These are phyloP conservation scores for Fraxinus paxiana DNA, from an alignment of 305 asterid species.

Conservation along the genomic window DNA sequence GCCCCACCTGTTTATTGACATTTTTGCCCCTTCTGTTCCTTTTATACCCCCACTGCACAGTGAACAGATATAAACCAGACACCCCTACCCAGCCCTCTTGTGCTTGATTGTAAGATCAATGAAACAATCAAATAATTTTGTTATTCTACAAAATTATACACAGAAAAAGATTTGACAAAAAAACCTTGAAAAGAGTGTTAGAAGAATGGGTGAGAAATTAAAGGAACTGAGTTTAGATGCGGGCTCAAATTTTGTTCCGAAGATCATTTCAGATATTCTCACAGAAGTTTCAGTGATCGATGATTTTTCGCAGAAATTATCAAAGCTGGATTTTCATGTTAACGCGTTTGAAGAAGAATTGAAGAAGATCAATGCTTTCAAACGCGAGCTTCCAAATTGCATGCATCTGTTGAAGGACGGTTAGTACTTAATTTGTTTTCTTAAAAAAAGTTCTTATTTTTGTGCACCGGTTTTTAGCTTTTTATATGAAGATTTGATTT, in stretches of 20 bases:
- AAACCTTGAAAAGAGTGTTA: background rate
- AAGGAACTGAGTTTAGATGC: constrained; percentile 32
- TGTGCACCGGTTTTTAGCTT: background rate
- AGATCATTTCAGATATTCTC: constrained; percentile 40
- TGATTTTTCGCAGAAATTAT: constrained; percentile 34
- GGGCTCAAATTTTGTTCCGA: constrained; percentile 31
- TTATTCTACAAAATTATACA: background rate
- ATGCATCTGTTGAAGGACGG: constrained; percentile 56
- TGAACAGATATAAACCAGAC: constrained; percentile 25
- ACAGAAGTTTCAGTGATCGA: constrained; percentile 36
- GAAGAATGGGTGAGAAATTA: constrained; percentile 34
- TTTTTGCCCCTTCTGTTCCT: constrained; percentile 31
- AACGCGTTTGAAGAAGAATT: constrained; percentile 43
- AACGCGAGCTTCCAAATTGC: constrained; percentile 63
- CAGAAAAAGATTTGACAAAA: background rate
- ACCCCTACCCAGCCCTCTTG: constrained; percentile 9
- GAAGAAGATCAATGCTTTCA: constrained; percentile 44
- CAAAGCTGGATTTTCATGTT: constrained; percentile 33
- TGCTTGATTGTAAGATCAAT: constrained; percentile 10
- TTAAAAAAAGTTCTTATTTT: background rate
- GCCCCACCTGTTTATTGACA: constrained; percentile 18
- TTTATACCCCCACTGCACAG: constrained; percentile 13
- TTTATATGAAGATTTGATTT: background rate
- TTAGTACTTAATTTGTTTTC: constrained; percentile 5
- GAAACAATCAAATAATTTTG: background rate